Evolutionary conservation across 176 grass and related monocot species (phyloP), one percentile per base, ranked within the genome.

Genomic region (Oryza meridionalis): DNA sequence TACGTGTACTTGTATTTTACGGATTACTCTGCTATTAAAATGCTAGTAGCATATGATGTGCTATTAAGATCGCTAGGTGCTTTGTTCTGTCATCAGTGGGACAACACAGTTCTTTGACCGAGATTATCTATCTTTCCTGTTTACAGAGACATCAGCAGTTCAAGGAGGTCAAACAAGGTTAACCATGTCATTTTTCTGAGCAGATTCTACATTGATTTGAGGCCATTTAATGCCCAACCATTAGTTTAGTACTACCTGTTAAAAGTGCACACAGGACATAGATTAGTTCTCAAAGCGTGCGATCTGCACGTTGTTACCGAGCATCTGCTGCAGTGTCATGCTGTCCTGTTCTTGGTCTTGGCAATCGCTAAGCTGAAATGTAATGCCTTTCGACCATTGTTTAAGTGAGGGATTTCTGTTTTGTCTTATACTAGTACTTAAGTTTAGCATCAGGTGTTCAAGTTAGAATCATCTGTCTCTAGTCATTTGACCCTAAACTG

Each of bases 131-230:
- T 1, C 31, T 77, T 87, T 84, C 84, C 70, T 58, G 68, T 75
- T 75, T 69, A 77, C 62, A 25, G 15, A 22, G 67, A 80, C 31
- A 87, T 22, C 13, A 46, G 33, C 58, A 44, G 70, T 90, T 86
- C 89, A 83, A 87, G 76, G 70, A 75, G 75, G 89, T 90, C 84
- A 90, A 90, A 90, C 84, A 80, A 90, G 89, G 85, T 73, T 43
- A 87, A 87, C 69, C 40, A 6, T 80, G 40, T 70, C 75, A 29
- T 84, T 82, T 78, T 86, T 80, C 63, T 61, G 19, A n/a, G 77
- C 22, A 49, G 50, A 80, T 80, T 80, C 69, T 76, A 72, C 1
- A 37, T 37, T 37, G 35, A 37, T 37, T 25, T 33, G 66, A 14
- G 69, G 13, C 15, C 84, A 90, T 90, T 90, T 80, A 90, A 66